Percentiles rank a stretch among this genome's conserved stretches.
Evolutionary conservation across 345 rosid genomes (phyloP).

Genomic region (Hibiscus mutabilis): DNA sequence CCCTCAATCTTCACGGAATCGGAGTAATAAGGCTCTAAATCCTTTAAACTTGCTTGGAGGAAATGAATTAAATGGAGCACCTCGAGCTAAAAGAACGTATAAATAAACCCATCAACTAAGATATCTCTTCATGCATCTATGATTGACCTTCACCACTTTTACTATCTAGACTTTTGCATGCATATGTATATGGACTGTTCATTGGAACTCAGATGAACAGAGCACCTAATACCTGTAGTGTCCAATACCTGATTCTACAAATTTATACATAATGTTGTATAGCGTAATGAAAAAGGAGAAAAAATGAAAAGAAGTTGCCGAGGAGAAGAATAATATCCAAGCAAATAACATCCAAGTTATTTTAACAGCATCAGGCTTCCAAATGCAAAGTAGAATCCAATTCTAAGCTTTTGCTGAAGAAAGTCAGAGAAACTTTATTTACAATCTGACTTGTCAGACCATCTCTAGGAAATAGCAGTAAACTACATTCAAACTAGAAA

Average conservation of each 20-base stretch:
- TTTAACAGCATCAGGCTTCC: slow-evolving; percentile 6
- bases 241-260: too few relatives aligned
- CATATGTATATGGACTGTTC: too few relatives aligned
- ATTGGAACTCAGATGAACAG: neutral
- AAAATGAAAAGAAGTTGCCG: too few relatives aligned
- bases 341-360: slow-evolving; percentile 5
- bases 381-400: neutral
- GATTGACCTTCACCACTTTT: neutral
- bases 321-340: neutral
- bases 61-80: neutral
- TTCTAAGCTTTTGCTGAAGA: neutral
- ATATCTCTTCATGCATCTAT: neutral
- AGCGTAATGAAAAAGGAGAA: too few relatives aligned
- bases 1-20: neutral
- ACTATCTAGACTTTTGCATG: neutral
- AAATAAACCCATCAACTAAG: neutral
- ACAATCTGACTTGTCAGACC: slow-evolving; percentile 14
- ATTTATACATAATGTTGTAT: too few relatives aligned
- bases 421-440: slow-evolving; percentile 9
- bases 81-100: neutral
- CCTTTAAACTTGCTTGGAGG: neutral
- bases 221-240: neutral
- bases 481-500: slow-evolving; percentile 10
- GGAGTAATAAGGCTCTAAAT: neutral
- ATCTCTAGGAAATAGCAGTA: neutral